Percentiles rank a stretch among this genome's conserved stretches.
These are phyloP conservation scores for Biscutella laevigata DNA, from an alignment of 441 rosid species.

Conservation along the genomic window DNA sequence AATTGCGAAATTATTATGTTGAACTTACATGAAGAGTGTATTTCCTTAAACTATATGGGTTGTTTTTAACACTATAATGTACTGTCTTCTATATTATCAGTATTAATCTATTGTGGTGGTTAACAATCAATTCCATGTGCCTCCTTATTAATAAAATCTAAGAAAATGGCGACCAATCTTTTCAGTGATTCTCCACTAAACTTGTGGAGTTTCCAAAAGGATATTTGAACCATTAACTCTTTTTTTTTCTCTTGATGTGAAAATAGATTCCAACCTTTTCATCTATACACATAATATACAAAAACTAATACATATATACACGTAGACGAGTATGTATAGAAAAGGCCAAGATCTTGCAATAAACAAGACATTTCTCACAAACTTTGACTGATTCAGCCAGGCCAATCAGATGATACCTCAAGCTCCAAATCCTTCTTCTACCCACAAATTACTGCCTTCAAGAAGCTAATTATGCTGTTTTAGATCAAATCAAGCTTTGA, in stretches of 20 bases:
- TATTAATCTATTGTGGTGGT: background rate
- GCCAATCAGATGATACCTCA: conserved; percentile 62
- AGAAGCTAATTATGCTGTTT: no score
- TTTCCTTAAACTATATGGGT: background rate
- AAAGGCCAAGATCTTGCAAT: background rate
- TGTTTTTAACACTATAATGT: background rate
- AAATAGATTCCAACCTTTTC: background rate
- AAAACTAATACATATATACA: background rate
- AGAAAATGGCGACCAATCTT: conserved; percentile 8
- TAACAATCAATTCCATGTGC: conserved; percentile 10
- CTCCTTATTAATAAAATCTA: background rate
- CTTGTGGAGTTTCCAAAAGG: conserved; percentile 7
- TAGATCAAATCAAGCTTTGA: no score
- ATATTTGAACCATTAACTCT: background rate
- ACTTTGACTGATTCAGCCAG: conserved; percentile 28
- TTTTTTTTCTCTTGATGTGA: background rate
- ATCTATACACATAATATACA: background rate
- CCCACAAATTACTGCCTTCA: conserved; percentile 64
- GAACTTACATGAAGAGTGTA: background rate
- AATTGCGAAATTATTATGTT: background rate
- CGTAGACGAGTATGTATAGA: background rate
- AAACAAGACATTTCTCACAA: background rate
- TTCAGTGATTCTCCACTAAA: conserved; percentile 22
- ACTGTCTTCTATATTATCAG: no score
- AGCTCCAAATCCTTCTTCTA: conserved; percentile 62